Conservation (phyloP, 1,139 yeast genomes). For the Candida neerlandica region DNA sequence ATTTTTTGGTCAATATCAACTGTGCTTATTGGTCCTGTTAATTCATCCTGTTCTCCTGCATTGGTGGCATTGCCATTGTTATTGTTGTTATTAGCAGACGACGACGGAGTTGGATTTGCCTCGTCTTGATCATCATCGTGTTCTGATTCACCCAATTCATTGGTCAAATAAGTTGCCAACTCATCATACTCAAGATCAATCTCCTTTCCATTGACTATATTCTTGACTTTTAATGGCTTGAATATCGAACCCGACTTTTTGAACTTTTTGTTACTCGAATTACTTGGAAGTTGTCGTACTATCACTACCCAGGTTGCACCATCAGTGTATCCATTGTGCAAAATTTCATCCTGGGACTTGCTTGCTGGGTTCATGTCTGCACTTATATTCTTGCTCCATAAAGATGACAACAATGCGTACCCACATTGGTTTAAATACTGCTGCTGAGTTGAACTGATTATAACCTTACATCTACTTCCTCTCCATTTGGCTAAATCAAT, state of each 20-base stretch:
- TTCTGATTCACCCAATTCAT: slow-evolving; percentile 41
- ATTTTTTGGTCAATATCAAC: slow-evolving; percentile 60
- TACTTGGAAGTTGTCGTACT: slow-evolving; percentile 71
- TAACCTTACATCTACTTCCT: slow-evolving; percentile 69
- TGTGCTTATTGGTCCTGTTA: slow-evolving; percentile 32
- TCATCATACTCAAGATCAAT: slow-evolving; percentile 73
- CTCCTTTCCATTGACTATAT: slow-evolving; percentile 61
- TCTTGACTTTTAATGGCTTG: slow-evolving; percentile 75
- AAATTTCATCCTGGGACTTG: slow-evolving; percentile 65
- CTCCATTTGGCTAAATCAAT: slow-evolving; percentile 31
- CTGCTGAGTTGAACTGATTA: slow-evolving; percentile 68
- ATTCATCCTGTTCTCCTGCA: slow-evolving; percentile 13
- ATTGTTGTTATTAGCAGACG: slow-evolving; percentile 12
- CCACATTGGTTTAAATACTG: slow-evolving; percentile 59
- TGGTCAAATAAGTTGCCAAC: slow-evolving; percentile 49
- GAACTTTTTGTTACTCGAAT: slow-evolving; percentile 16
- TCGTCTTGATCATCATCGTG: slow-evolving; percentile 18
- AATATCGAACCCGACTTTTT: slow-evolving; percentile 32
- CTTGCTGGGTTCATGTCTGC: slow-evolving; percentile 62
- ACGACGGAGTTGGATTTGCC: slow-evolving; percentile 19
- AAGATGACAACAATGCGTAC: slow-evolving; percentile 55
- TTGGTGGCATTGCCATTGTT: not conserved
- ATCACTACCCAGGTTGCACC: slow-evolving; percentile 76
- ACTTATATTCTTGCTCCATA: slow-evolving; percentile 74
- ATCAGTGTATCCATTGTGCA: slow-evolving; percentile 63